Conservation (phyloP, 2,329 filamentous ascomycete species). For the Beauveria bassiana region DNA sequence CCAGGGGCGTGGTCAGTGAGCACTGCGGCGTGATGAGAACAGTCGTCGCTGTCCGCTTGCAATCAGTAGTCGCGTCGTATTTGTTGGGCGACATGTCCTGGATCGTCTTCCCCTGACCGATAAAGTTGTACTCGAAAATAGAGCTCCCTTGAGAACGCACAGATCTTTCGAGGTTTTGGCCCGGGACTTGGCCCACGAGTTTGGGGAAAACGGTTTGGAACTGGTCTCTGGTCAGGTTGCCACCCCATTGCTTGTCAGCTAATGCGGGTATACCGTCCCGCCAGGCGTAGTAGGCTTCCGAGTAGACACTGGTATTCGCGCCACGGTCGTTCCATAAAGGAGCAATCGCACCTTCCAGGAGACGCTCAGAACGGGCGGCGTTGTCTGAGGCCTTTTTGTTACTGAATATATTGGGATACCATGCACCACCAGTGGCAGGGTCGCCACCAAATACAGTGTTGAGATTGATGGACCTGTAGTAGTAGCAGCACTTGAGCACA, state of each 20-base stretch:
- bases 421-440: constrained; percentile 12
- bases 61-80: constrained; percentile 28
- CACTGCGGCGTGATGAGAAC: constrained; percentile 30
- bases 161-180: constrained; percentile 17
- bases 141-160: constrained; percentile 13
- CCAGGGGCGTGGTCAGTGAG: constrained; percentile 36
- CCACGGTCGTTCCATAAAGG: constrained; percentile 21
- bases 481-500: constrained; percentile 30
- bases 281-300: constrained; percentile 21
- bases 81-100: constrained; percentile 16
- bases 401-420: constrained; percentile 19
- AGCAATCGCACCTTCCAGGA: constrained; percentile 16
- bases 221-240: constrained; percentile 12
- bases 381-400: constrained; percentile 3
- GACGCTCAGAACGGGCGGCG: neutral
- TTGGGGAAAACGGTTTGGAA: constrained; percentile 12
- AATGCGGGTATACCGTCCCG: constrained; percentile 18
- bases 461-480: constrained; percentile 38
- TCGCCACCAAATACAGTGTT: constrained; percentile 26
- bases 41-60: constrained; percentile 21
- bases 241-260: constrained; percentile 22
- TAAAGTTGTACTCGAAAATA: constrained; percentile 19
- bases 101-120: constrained; percentile 2
- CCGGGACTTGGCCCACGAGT: constrained; percentile 14
- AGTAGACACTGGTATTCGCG: constrained; percentile 18